Percentiles rank a stretch among this genome's conserved stretches.
Conservation (phyloP, 345 rosid species). For the Cardamine occulta region DNA sequence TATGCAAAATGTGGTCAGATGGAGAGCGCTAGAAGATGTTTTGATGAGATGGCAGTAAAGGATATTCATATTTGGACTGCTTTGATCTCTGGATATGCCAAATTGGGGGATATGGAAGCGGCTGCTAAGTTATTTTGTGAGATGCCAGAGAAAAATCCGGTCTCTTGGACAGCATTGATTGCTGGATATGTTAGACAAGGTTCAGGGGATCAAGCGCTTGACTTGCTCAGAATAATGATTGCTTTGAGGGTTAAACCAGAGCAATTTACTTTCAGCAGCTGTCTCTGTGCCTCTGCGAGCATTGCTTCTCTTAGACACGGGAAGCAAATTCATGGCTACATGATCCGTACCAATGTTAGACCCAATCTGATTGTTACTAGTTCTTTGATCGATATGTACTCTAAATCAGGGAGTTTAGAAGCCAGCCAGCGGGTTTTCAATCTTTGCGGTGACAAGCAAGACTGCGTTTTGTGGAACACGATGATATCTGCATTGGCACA, state of each 20-base stretch:
- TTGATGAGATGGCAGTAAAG: conserved; percentile 66
- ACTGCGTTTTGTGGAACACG: conserved; percentile 76
- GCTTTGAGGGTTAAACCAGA: conserved; percentile 53
- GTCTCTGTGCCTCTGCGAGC: conserved; percentile 80
- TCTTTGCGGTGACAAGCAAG: conserved; percentile 49
- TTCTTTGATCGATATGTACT: conserved; percentile 88
- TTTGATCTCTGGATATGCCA: conserved; percentile 73
- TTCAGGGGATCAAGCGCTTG: conserved; percentile 53
- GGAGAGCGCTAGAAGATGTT: conserved; percentile 56
- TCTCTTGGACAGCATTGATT: conserved; percentile 84
- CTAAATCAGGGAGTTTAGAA: conserved; percentile 67
- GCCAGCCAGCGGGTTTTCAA: conserved; percentile 58
- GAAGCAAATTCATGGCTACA: conserved; percentile 67
- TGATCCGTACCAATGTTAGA: conserved; percentile 54
- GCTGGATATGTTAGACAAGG: conserved; percentile 73
- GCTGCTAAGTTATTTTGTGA: conserved; percentile 58
- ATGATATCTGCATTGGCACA: conserved; percentile 81
- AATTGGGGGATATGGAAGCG: conserved; percentile 62
- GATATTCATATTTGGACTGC: conserved; percentile 77
- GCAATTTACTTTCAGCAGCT: conserved; percentile 79
- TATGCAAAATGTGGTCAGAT: conserved; percentile 72
- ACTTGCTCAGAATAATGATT: conserved; percentile 62
- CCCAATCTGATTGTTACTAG: conserved; percentile 67
- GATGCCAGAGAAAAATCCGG: conserved; percentile 69
- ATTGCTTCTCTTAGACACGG: conserved; percentile 67